These are phyloP conservation scores for Trichosporon faecale DNA, from an alignment of 1,284 basidiomycete species.

Conservation along the genomic window DNA sequence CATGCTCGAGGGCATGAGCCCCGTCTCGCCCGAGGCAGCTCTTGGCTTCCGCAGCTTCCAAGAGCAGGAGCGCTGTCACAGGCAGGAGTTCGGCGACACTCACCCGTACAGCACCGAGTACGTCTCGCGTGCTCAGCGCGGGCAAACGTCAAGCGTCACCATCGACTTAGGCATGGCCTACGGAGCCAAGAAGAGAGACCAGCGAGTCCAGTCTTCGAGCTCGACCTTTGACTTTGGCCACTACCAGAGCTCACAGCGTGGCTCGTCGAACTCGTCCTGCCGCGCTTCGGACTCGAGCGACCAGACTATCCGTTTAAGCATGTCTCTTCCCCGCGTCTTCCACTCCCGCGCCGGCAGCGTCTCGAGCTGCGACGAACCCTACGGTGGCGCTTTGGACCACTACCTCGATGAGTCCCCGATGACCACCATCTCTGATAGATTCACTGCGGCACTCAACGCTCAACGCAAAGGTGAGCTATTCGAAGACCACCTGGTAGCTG, in stretches of 20 bases:
- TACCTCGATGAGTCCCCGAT: background rate
- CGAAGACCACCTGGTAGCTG: background rate
- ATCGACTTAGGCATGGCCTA: slow-evolving; percentile 2
- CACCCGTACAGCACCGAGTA: slow-evolving; percentile 1
- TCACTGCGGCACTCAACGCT: background rate
- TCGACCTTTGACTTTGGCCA: background rate
- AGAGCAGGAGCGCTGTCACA: background rate
- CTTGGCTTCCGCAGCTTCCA: background rate
- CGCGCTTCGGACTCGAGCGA: background rate
- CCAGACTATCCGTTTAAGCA: background rate
- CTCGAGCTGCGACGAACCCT: background rate
- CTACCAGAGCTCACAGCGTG: background rate
- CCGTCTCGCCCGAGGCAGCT: background rate
- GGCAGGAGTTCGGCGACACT: background rate
- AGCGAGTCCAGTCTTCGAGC: background rate
- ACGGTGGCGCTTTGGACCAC: slow-evolving; percentile 2
- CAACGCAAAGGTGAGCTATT: background rate
- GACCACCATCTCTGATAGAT: background rate
- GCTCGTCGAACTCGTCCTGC: background rate
- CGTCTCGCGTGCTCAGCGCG: background rate
- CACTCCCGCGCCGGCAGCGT: background rate
- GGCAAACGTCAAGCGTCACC: background rate
- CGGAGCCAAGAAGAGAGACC: background rate
- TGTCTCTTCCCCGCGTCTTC: background rate
- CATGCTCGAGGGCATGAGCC: background rate